Evolutionary conservation across 202 grass and related monocot species (phyloP).

Genomic region (Carex arenaria): DNA sequence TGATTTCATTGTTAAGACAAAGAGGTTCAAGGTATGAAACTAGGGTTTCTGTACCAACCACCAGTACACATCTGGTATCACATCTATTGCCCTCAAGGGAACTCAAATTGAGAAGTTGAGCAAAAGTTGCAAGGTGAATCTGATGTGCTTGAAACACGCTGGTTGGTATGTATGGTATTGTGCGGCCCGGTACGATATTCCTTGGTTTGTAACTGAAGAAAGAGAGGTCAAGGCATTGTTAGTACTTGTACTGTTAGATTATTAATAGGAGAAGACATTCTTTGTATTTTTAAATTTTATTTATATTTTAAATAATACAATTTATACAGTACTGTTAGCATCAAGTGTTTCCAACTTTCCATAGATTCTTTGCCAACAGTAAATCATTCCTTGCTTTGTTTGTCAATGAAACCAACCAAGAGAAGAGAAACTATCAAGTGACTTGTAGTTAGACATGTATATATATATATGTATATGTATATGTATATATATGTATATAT

Average conservation of each 20-base stretch:
- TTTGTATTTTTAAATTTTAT: conserved; percentile 18
- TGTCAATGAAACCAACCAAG: background rate
- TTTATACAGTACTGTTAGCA: background rate
- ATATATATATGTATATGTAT: too few relatives aligned
- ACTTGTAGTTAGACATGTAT: background rate
- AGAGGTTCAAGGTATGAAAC: conserved; percentile 42
- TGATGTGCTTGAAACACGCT: background rate
- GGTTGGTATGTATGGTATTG: conserved; percentile 3
- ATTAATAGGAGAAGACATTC: conserved; percentile 12
- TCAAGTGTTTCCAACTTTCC: background rate
- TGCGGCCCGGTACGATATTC: background rate
- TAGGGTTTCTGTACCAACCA: background rate
- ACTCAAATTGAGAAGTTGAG: conserved; percentile 1
- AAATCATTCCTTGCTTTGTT: background rate
- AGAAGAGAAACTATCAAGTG: background rate
- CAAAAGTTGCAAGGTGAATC: background rate
- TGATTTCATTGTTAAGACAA: conserved; percentile 63
- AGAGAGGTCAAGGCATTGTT: background rate
- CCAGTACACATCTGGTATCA: background rate
- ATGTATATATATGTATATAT: too few relatives aligned
- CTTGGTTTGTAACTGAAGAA: background rate
- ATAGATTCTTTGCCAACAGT: background rate
- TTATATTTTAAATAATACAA: conserved; percentile 14
- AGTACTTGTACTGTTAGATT: background rate
- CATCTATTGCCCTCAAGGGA: background rate